A percentile compares a stretch with the other conserved stretches of the same genome.
Evolutionary conservation across 164 flowering plant species (phyloP).

Genomic region (Kalanchoe fedtschenkoi): DNA sequence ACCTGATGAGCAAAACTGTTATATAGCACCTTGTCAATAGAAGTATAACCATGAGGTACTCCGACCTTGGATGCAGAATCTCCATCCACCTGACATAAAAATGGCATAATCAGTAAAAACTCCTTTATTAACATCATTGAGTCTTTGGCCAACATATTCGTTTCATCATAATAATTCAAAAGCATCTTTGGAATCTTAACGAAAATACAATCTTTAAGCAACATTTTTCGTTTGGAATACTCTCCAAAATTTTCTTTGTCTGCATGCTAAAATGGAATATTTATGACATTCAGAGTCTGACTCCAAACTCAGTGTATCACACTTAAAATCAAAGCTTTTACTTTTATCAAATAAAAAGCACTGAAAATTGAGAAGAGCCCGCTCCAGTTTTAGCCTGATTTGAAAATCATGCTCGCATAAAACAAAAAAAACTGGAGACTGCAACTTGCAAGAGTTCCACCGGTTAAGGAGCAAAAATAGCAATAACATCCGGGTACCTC

Average conservation of each 20-base stretch:
- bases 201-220: no score
- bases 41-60: conserved; percentile 11
- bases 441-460: no score
- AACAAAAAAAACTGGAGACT: no score
- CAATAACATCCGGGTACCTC: no score
- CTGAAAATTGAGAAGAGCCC: not conserved
- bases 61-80: conserved; percentile 19
- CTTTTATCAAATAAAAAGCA: not conserved
- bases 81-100: conserved; percentile 31
- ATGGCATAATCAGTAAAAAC: not conserved
- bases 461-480: no score
- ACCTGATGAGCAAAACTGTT: conserved; percentile 83
- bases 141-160: no score
- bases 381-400: not conserved
- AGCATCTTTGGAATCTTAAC: no score
- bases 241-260: not conserved
- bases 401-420: no score
- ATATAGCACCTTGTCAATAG: conserved; percentile 53
- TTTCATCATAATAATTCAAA: no score
- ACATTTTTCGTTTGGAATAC: not conserved
- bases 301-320: not conserved
- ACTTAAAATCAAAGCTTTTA: not conserved
- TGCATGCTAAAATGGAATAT: not conserved
- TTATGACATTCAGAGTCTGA: not conserved
- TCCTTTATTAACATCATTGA: no score